Base-by-base conservation (phyloP, 371 early-diverging fungal genomes). In the Encephalitozoon cuniculi region DNA sequence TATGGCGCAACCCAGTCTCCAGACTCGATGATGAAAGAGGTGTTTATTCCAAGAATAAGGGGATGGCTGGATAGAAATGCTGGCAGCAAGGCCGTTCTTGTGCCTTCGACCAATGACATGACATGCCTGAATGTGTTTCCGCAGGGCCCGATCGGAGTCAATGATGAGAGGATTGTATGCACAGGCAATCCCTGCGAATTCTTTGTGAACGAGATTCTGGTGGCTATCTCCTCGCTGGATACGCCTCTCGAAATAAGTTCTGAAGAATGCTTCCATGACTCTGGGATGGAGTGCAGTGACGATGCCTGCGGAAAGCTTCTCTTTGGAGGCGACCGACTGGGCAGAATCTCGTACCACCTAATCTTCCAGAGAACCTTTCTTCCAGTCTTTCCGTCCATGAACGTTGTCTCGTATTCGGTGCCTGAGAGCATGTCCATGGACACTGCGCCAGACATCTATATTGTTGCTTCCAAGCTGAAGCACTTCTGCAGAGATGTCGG, bases 331-430 rank as follows among this genome's bases (percentile, higher is more conserved):
- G 79, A 77, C 40, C 1, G 69, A 21, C 39, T 74, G 12, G 23
- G 49, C 2, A 69, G 79, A 44, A 18, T 82, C 7, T 68, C 64
- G 34, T 26, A 59, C 21, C 82, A 82, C 52, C 28, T 74, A 2
- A 39, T 82, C 9, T 82, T 77, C 64, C 82, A 82, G 54, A 41
- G 55, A 40, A 51, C 64, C 6, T 82, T 71, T 68, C n/a, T 76
- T 1, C 82, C 82, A 9, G 59, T 74, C 9, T 70, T 82, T 34
- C 69, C 75, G 11, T 52, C 76, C 0, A 69, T 43, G 69, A 59
- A 26, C 6, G 25, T 34, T 46, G 67, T 82, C 0, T 30, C 32
- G 0, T 77, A 63, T 54, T 37, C 53, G 49, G 9, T 23, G 1
- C 59, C 59, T 34, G 51, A 63, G 18, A 28, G 21, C 30, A 44